phyloP scores from a whole-genome alignment of 2,329 filamentous ascomycete species.

The Ophioceras dolichostomum region DNA sequence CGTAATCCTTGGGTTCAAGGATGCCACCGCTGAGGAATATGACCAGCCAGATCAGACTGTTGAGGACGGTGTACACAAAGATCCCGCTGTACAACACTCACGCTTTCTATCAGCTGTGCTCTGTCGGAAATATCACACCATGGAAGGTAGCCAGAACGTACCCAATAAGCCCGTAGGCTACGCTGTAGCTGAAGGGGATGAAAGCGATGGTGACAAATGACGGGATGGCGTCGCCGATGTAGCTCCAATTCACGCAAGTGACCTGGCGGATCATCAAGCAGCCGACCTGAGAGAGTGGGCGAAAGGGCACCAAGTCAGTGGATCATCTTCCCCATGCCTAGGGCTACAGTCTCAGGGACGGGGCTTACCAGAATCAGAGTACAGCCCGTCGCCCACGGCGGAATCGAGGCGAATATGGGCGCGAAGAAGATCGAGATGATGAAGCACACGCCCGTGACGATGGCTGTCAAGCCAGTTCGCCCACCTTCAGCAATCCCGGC shows the following conservation, averaged over 20 bases:
- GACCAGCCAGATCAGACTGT: slow-evolving; percentile 31
- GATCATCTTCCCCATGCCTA: too few relatives aligned
- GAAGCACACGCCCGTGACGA: slow-evolving; percentile 58
- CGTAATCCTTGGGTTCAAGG: slow-evolving; percentile 36
- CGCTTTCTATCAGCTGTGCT: neutral
- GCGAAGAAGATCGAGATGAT: slow-evolving; percentile 63
- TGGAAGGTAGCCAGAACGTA: slow-evolving; percentile 21
- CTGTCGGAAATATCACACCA: too few relatives aligned
- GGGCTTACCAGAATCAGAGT: slow-evolving; percentile 51
- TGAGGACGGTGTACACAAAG: slow-evolving; percentile 39
- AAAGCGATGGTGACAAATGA: slow-evolving; percentile 65
- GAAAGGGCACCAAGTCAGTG: slow-evolving; percentile 5
- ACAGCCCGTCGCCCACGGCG: slow-evolving; percentile 66
- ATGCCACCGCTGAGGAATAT: slow-evolving; percentile 28
- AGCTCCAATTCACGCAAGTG: slow-evolving; percentile 63
- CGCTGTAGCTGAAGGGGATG: slow-evolving; percentile 70
- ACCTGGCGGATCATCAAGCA: slow-evolving; percentile 70
- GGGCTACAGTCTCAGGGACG: too few relatives aligned
- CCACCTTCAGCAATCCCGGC: slow-evolving; percentile 67
- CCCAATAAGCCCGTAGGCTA: slow-evolving; percentile 67
- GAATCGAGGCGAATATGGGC: slow-evolving; percentile 64
- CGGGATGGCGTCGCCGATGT: slow-evolving; percentile 62
- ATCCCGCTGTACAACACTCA: slow-evolving; percentile 32
- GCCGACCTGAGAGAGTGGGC: slow-evolving; percentile 41
- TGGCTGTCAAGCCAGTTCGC: slow-evolving; percentile 59